These are phyloP conservation scores for Macrolepiota fuliginosa DNA, from an alignment of 768 basidiomycete species.

Conservation along the genomic window DNA sequence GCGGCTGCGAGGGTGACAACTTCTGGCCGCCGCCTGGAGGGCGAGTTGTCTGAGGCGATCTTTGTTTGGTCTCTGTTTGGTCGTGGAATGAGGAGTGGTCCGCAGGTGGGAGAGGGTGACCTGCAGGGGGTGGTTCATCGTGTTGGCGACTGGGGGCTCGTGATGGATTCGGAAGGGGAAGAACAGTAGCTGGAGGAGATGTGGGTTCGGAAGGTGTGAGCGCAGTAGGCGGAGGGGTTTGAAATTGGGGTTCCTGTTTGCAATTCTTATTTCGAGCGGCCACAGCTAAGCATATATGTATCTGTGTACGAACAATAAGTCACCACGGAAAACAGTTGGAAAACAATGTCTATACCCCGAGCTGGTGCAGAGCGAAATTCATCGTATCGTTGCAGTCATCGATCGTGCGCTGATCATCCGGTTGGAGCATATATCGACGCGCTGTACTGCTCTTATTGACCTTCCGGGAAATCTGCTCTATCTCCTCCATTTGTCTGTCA, in stretches of 20 bases:
- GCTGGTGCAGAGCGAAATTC: background rate
- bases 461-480: background rate
- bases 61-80: too few relatives aligned
- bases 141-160: background rate
- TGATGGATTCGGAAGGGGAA: too few relatives aligned
- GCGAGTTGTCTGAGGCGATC: too few relatives aligned
- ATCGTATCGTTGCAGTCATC: conserved; percentile 4
- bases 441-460: background rate
- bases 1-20: too few relatives aligned
- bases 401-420: conserved; percentile 1
- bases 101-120: background rate
- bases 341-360: background rate
- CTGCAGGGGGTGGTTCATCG: background rate
- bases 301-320: background rate
- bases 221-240: background rate
- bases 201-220: background rate
- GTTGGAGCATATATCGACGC: background rate
- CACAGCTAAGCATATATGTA: background rate
- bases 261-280: background rate
- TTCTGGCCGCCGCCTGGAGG: too few relatives aligned
- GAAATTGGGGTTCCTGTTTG: background rate
- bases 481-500: background rate
- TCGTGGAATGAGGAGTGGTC: too few relatives aligned
- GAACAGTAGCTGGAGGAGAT: background rate
- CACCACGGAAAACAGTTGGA: too few relatives aligned